A percentile compares a stretch with the other conserved stretches of the same genome.
Conservation (phyloP, 2,329 filamentous ascomycete species). For the Blastomyces percursus region DNA sequence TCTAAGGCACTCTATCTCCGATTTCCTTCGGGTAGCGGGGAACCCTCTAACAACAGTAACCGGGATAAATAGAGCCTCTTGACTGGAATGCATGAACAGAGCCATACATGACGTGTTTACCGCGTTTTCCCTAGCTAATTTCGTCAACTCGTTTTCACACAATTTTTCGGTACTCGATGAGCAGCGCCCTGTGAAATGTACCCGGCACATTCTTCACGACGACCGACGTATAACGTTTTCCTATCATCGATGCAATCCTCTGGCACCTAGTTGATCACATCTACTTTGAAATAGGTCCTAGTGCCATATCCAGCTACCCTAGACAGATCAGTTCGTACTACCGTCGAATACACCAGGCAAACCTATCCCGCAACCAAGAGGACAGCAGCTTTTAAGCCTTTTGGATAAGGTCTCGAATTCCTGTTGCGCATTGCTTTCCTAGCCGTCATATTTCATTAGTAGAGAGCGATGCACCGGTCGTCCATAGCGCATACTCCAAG, state of each 20-base stretch:
- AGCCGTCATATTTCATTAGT: too few species aligned
- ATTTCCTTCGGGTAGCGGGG: not conserved
- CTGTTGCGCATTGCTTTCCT: not conserved
- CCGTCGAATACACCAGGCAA: not conserved
- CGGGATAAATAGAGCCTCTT: not conserved
- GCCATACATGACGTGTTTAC: not conserved
- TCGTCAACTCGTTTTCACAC: not conserved
- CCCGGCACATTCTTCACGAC: too few species aligned
- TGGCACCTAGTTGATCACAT: too few species aligned
- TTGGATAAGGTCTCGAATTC: not conserved
- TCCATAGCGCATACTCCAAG: too few species aligned
- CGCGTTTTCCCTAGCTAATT: not conserved
- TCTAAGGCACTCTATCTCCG: not conserved
- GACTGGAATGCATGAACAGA: not conserved
- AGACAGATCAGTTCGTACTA: not conserved
- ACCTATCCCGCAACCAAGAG: too few species aligned
- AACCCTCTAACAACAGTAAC: not conserved
- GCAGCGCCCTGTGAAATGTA: too few species aligned
- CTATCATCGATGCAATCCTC: not conserved
- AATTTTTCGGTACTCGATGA: not conserved
- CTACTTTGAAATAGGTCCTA: too few species aligned
- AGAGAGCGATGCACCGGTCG: too few species aligned
- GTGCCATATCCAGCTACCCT: not conserved
- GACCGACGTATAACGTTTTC: too few species aligned
- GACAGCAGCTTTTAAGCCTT: not conserved